Conservation (phyloP, 2,329 filamentous ascomycete species). For the Fusarium illudens region DNA sequence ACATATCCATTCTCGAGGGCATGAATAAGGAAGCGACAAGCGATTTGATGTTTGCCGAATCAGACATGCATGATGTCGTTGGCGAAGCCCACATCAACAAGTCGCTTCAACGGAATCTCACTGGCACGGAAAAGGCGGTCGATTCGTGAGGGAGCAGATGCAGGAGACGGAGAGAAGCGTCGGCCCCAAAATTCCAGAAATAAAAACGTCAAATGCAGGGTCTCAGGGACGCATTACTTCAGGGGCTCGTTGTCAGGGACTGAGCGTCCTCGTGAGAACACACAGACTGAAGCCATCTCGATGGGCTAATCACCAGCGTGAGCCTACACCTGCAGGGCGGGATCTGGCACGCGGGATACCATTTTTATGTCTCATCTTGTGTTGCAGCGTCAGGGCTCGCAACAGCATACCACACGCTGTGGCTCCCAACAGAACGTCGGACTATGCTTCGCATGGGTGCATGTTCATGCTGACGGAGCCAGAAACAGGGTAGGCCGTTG, state of each 20-base stretch:
- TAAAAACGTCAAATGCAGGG: constrained; percentile 30
- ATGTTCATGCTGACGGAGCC: not conserved
- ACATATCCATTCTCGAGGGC: not conserved
- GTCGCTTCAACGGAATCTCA: not conserved
- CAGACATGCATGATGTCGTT: not conserved
- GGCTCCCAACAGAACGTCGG: not conserved
- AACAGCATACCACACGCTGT: not conserved
- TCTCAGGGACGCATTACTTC: constrained; percentile 13
- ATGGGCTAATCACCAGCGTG: constrained; percentile 26
- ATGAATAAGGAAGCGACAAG: not conserved
- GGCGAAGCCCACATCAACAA: constrained; percentile 1
- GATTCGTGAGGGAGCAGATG: not conserved
- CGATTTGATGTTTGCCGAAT: not conserved
- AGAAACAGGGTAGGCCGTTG: not conserved
- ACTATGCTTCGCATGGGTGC: not conserved
- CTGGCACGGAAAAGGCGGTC: not conserved
- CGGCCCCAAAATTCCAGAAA: constrained; percentile 10
- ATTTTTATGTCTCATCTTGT: constrained; percentile 29
- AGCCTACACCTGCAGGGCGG: constrained; percentile 20
- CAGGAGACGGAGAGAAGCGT: not conserved
- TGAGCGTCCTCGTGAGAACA: constrained; percentile 19
- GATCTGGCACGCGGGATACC: constrained; percentile 35
- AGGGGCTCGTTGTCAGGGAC: constrained; percentile 18
- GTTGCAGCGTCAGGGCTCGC: constrained; percentile 8
- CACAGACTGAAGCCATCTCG: constrained; percentile 3